phyloP scores from a whole-genome alignment of 805 yeast species.

The Hanseniaspora mollemarum region DNA sequence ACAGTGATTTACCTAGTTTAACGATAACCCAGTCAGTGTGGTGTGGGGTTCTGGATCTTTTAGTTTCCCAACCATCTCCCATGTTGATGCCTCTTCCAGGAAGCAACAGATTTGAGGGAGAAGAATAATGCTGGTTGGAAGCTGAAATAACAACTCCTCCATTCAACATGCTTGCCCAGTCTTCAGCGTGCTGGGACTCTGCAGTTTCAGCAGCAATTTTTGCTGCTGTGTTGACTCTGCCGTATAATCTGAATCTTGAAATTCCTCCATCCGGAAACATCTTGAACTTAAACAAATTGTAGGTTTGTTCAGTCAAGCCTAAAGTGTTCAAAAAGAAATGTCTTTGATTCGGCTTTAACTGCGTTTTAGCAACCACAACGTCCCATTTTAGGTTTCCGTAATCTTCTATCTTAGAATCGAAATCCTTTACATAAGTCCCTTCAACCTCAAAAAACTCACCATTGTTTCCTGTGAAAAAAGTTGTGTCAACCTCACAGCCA shows the following conservation, averaged over 20 bases:
- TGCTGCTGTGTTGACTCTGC: constrained; percentile 54
- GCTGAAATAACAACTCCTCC: constrained; percentile 81
- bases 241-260: constrained; percentile 85
- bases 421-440: constrained; percentile 38
- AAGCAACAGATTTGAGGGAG: constrained; percentile 74
- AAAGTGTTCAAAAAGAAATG: constrained; percentile 62
- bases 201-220: constrained; percentile 14
- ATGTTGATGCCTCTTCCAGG: constrained; percentile 94
- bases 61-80: constrained; percentile 99
- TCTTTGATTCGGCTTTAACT: constrained; percentile 81
- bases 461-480: constrained; percentile 89
- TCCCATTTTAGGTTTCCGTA: constrained; percentile 48
- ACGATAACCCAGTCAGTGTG: constrained; percentile 90
- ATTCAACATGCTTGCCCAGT: constrained; percentile 67
- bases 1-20: constrained; percentile 57
- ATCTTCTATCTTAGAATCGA: constrained; percentile 22
- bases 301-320: constrained; percentile 46
- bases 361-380: constrained; percentile 50
- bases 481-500: constrained; percentile 86
- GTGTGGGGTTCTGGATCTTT: constrained; percentile 68
- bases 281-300: constrained; percentile 69
- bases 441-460: constrained; percentile 86
- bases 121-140: constrained; percentile 90
- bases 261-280: constrained; percentile 99
- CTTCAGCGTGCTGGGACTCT: constrained; percentile 31